Conservation (phyloP, 768 basidiomycete genomes). For the Phaffia tasmanica region DNA sequence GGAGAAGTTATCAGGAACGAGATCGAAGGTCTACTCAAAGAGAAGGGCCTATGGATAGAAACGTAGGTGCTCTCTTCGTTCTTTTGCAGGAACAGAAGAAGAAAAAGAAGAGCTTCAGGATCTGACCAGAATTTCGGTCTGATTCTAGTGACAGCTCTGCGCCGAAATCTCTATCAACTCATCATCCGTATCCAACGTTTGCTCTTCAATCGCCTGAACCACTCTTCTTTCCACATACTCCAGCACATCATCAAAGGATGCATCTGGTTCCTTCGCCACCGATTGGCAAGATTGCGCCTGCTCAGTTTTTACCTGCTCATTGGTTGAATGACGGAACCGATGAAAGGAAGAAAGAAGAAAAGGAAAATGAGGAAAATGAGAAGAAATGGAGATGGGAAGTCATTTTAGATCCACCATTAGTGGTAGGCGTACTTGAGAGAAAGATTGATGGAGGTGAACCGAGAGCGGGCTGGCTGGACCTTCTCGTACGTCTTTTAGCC, state of each 20-base stretch:
- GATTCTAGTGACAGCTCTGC: too few relatives aligned
- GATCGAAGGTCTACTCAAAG: neutral
- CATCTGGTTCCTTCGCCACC: slow-evolving; percentile 5
- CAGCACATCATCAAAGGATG: slow-evolving; percentile 3
- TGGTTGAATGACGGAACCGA: neutral
- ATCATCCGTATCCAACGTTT: too few relatives aligned
- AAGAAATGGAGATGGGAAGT: slow-evolving; percentile 1
- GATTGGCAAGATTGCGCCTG: too few relatives aligned
- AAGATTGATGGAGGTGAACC: neutral
- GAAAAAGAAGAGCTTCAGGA: too few relatives aligned
- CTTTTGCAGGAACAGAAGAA: too few relatives aligned
- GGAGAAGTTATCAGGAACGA: neutral
- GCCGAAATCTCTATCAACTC: too few relatives aligned
- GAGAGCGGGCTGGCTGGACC: neutral
- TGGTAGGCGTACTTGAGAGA: neutral
- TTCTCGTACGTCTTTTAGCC: neutral
- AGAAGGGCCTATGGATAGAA: neutral
- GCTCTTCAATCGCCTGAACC: neutral
- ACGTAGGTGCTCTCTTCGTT: neutral
- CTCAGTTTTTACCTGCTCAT: neutral
- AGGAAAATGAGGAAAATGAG: neutral
- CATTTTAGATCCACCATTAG: slow-evolving; percentile 8
- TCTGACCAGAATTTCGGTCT: too few relatives aligned
- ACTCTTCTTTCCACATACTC: neutral
- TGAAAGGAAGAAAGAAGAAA: neutral